A percentile compares a stretch with the other conserved stretches of the same genome.
phyloP scores from a whole-genome alignment of 169 alveolate species.

The Plasmodium yoelii region DNA sequence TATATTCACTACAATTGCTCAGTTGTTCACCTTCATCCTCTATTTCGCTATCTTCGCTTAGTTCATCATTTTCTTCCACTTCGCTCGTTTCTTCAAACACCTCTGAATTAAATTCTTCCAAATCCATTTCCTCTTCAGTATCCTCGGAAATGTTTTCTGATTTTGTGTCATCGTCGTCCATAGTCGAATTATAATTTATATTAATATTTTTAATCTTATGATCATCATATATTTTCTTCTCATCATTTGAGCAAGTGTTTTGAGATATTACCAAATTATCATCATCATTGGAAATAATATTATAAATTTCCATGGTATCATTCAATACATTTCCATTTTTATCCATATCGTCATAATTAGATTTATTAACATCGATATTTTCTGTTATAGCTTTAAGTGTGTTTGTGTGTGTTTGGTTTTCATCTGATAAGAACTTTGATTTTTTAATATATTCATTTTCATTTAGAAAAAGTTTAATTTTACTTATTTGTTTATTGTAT shows the following conservation, averaged over 20 bases:
- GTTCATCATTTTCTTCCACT: not conserved
- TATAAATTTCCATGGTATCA: too few species aligned
- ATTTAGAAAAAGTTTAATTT: slow-evolving; percentile 10
- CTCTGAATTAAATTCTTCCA: not conserved
- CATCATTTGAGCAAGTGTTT: too few species aligned
- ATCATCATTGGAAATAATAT: too few species aligned
- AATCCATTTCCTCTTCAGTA: slow-evolving; percentile 6
- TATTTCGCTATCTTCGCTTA: not conserved
- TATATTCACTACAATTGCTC: not conserved
- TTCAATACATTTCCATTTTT: too few species aligned
- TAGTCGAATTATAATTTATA: too few species aligned
- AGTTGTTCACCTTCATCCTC: not conserved
- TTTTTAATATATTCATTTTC: slow-evolving; percentile 6
- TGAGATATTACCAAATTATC: too few species aligned
- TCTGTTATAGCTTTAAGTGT: too few species aligned
- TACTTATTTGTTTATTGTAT: slow-evolving; percentile 6
- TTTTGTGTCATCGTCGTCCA: not conserved
- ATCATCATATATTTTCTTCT: too few species aligned
- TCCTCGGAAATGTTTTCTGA: not conserved
- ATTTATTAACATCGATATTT: too few species aligned
- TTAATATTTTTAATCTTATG: too few species aligned
- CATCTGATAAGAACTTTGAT: not conserved
- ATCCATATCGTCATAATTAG: too few species aligned
- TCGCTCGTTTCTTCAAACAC: not conserved
- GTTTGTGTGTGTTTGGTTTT: not conserved